Conservation (phyloP, 2,329 filamentous ascomycete genomes). For the Neocatenulostroma microsporum region DNA sequence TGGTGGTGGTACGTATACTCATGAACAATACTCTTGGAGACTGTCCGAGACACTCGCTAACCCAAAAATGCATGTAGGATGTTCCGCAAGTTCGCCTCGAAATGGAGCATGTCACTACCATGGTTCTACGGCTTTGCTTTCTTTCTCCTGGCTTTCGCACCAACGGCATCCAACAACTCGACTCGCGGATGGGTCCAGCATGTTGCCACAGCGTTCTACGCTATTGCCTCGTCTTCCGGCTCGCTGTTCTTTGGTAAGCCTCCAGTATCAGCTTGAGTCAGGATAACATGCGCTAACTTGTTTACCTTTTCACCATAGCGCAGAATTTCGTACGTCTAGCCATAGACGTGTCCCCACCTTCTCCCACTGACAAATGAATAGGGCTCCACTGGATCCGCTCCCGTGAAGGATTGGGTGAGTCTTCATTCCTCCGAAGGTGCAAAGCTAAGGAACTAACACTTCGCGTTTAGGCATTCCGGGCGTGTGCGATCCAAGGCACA, state of each 20-base stretch:
- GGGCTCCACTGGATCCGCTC: slow-evolving; percentile 45
- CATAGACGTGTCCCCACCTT: no score
- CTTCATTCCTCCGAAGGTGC: no score
- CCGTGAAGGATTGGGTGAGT: slow-evolving; percentile 58
- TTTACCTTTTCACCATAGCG: no score
- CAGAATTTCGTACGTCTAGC: slow-evolving; percentile 9
- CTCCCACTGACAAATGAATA: no score
- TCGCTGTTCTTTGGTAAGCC: slow-evolving; percentile 58
- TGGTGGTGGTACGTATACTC: no score
- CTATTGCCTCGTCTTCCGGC: slow-evolving; percentile 54
- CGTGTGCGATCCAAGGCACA: slow-evolving; percentile 58
- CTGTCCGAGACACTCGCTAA: neutral
- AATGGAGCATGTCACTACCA: slow-evolving; percentile 52
- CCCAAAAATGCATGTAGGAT: slow-evolving; percentile 32
- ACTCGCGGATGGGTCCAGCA: slow-evolving; percentile 51
- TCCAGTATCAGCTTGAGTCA: neutral
- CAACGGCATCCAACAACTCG: slow-evolving; percentile 39
- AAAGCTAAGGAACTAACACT: no score
- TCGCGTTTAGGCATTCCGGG: no score
- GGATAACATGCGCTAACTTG: neutral
- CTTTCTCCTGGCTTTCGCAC: slow-evolving; percentile 55
- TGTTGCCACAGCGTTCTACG: slow-evolving; percentile 54
- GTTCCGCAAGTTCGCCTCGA: slow-evolving; percentile 51
- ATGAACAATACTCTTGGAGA: no score
- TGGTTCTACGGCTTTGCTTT: slow-evolving; percentile 60